phyloP scores from a whole-genome alignment of 805 yeast species.

The Saccharomyces eubayanus region DNA sequence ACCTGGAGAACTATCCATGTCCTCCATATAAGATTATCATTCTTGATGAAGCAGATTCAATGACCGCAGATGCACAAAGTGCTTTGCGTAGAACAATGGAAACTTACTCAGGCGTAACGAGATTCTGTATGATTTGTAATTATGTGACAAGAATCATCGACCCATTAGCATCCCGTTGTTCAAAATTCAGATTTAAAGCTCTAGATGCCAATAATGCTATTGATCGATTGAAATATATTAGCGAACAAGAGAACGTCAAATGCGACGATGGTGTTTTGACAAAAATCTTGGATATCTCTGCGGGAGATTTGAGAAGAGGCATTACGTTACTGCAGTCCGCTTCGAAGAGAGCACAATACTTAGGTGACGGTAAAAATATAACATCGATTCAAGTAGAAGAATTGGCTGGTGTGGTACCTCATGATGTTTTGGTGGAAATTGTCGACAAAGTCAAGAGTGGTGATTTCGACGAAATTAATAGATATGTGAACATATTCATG shows the following conservation, averaged over 20 bases:
- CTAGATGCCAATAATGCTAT: slow-evolving; percentile 67
- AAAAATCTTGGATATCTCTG: slow-evolving; percentile 61
- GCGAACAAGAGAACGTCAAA: slow-evolving; percentile 38
- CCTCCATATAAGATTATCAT: slow-evolving; percentile 94
- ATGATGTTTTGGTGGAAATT: slow-evolving; percentile 36
- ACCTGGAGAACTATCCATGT: slow-evolving; percentile 72
- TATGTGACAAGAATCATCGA: slow-evolving; percentile 94
- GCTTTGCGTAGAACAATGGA: slow-evolving; percentile 94
- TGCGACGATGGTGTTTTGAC: slow-evolving; percentile 45
- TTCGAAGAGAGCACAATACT: slow-evolving; percentile 41
- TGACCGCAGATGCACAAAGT: slow-evolving; percentile 94
- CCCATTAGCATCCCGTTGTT: slow-evolving; percentile 92
- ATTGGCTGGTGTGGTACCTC: slow-evolving; percentile 68
- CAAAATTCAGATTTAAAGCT: slow-evolving; percentile 84
- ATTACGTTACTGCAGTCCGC: slow-evolving; percentile 86
- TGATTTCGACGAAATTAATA: slow-evolving; percentile 30
- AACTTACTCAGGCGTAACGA: slow-evolving; percentile 76
- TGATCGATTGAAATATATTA: slow-evolving; percentile 53
- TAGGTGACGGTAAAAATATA: slow-evolving; percentile 32
- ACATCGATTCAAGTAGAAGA: slow-evolving; percentile 48
- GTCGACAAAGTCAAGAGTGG: slow-evolving; percentile 32
- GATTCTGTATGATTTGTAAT: slow-evolving; percentile 92
- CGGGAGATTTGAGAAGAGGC: slow-evolving; percentile 90
- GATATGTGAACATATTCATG: slow-evolving; percentile 39
- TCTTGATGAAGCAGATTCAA: slow-evolving; percentile 92